Evolutionary conservation across 768 basidiomycete species (phyloP), one percentile per base, ranked within the genome.

Genomic region (Pulveroboletus sp.): DNA sequence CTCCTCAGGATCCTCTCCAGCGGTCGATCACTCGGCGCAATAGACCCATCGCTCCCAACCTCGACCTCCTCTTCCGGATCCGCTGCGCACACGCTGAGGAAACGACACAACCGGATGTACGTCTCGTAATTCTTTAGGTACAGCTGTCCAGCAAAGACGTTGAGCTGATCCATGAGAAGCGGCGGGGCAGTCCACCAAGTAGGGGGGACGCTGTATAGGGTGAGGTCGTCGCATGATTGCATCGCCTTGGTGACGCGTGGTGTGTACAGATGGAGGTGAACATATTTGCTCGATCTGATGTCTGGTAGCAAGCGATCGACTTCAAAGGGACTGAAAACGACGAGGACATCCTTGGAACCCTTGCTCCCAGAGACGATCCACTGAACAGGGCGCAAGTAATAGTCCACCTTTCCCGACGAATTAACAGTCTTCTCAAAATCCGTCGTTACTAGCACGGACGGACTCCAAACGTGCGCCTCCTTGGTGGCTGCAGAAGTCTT

Each of bases 241-340:
- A 69, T 72, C 3, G 57, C 57, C 27, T 60, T 52, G 9, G 56
- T 65, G 37, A 69, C 61, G 2, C 73, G 63, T 2, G 77, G 71
- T 0, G 74, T 58, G 50, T 79, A 79, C 4, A 71, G 37, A 50
- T 77, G 75, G 16, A 79, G 66, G 43, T 66, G 62, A 17, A 72
- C 70, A 9, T 54, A 23, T 6, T 55, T 50, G 56, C 64, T 65
- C 19, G 31, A 31, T 17, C 63, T 69, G 47, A 79, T 73, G 0
- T 21, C 10, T 56, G 71, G 62, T 2, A 77, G 60, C 19, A 76
- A 60, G 34, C 43, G 47, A 35, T 77, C 62, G 34, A 57, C 72
- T 57, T 79, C 76, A 47, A 34, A 61, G 9, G 71, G 70, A 59
- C 78, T 80, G 54, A 77, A 40, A 12, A 73, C 50, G 23, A 79